Evolutionary conservation across 441 rosid genomes (phyloP), one percentile per base, ranked within the genome.

Genomic region (Adansonia madagascariensis): DNA sequence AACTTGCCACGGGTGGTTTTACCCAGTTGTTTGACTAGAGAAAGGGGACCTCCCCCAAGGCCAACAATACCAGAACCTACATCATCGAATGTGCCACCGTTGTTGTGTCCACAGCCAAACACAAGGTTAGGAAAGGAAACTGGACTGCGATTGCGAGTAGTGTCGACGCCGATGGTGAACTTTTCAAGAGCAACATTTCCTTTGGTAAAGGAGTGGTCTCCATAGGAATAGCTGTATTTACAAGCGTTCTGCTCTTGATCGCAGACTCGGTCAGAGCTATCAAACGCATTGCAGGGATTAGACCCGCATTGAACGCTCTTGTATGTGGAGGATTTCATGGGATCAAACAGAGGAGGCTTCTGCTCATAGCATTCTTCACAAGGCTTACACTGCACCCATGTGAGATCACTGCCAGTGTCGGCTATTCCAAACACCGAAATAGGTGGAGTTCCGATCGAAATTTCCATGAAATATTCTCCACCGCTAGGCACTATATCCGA

Each of bases 401-500:
- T 85, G 53, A 92, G 86, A 64, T 92, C 93, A 20, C 92, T 90
- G 6, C 92, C 94, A 0, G 94, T 90, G 66, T 90, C 91, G 3
- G 89, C 91, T 0, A 87, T 81, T 15, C 70, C 90, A 0, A 86
- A 46, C 18, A 84, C 75, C 59, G 75, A 64, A 0, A 83, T 1
- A 2, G 88, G 82, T 2, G 93, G 97, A 1, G 90, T 85, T 24
- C 94, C 94, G 0, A 90, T 66, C 0, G 85, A 81, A 24, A 90
- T 78, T 5, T 75, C 71, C 89, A 89, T 85, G 78, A 86, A 81
- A 69, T 83, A 92, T 57, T 87, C 91, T 2, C 89, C 94, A 0
- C 77, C 78, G 59, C 70, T 73, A 6, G 80, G 56, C 8, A 78
- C 10, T 46, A 90, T 18, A 17, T 74, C 81, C 3, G 92, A 80